These are phyloP conservation scores for Aeschynomene evenia DNA, from an alignment of 306 rosid species.

Conservation along the genomic window DNA sequence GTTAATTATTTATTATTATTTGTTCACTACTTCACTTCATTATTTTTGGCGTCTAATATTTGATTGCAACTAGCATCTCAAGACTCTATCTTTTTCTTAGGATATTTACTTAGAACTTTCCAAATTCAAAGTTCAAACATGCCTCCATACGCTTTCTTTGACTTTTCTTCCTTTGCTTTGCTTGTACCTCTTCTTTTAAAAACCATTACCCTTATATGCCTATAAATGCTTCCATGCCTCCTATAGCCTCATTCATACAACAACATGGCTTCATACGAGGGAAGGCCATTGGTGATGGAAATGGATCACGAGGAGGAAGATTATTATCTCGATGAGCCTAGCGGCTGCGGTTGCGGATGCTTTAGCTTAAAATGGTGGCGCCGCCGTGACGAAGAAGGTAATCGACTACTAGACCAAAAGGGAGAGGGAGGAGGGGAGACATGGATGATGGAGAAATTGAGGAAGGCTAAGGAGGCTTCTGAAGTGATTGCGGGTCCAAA, in stretches of 20 bases:
- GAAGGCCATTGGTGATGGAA: conserved; percentile 40
- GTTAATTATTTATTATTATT: not conserved
- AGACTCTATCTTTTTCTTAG: not conserved
- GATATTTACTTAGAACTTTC: conserved; percentile 31
- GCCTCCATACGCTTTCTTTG: conserved; percentile 34
- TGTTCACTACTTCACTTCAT: not conserved
- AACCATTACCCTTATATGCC: not conserved
- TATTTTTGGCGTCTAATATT: not conserved
- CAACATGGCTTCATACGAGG: conserved; percentile 42
- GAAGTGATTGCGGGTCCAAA: conserved; percentile 67
- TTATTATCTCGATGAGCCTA: conserved; percentile 19
- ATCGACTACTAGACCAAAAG: conserved; percentile 23
- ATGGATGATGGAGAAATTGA: conserved; percentile 52
- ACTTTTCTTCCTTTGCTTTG: conserved; percentile 33
- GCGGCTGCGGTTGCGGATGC: conserved; percentile 54
- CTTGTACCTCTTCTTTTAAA: not conserved
- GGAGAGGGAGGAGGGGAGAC: conserved; percentile 26
- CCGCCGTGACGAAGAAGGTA: conserved; percentile 14
- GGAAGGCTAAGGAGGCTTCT: conserved; percentile 48
- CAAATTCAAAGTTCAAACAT: conserved; percentile 25
- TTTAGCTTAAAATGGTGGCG: conserved; percentile 37
- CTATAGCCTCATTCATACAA: not conserved
- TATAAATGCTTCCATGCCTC: conserved; percentile 24
- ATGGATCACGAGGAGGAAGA: conserved; percentile 33
- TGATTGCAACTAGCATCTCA: not conserved